phyloP scores from a whole-genome alignment of 2,329 filamentous ascomycete genomes.

The Raffaelea albimanens region DNA sequence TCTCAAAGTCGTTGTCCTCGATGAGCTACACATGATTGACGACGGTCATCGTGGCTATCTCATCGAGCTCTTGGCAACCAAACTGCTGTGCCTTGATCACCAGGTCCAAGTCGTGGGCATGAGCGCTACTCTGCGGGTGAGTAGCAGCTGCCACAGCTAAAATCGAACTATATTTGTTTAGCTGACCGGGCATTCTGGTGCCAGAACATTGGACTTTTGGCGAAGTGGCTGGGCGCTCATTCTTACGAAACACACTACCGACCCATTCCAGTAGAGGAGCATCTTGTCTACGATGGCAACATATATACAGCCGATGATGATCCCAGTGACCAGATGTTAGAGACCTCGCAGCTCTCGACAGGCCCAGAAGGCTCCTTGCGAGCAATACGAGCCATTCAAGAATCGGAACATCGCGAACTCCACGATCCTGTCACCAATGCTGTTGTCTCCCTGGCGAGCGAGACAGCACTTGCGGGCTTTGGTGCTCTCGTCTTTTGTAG shows the following conservation, averaged over 20 bases:
- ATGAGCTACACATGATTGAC: slow-evolving; percentile 76
- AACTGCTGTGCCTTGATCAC: slow-evolving; percentile 59
- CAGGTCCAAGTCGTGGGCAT: slow-evolving; percentile 65
- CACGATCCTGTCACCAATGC: slow-evolving; percentile 57
- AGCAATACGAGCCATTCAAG: slow-evolving; percentile 38
- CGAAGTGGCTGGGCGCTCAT: slow-evolving; percentile 60
- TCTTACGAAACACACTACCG: slow-evolving; percentile 65
- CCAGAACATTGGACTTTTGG: slow-evolving; percentile 59
- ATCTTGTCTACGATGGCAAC: slow-evolving; percentile 61
- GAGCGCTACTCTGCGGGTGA: slow-evolving; percentile 67
- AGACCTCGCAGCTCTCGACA: background rate
- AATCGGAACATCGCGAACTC: slow-evolving; percentile 52
- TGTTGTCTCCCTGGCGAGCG: slow-evolving; percentile 59
- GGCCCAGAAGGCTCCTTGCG: slow-evolving; percentile 14
- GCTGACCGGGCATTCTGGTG: too few relatives aligned
- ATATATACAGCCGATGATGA: slow-evolving; percentile 57
- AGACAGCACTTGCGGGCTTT: slow-evolving; percentile 59
- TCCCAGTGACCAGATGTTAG: background rate
- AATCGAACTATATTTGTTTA: too few relatives aligned
- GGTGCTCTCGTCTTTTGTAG: slow-evolving; percentile 67
- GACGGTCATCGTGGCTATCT: slow-evolving; percentile 68
- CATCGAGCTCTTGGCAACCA: slow-evolving; percentile 64
- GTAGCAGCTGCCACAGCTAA: slow-evolving; percentile 15
- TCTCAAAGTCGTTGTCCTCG: slow-evolving; percentile 59
- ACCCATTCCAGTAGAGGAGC: slow-evolving; percentile 67